Evolutionary conservation across 2,329 filamentous ascomycete species (phyloP).

Genomic region (Colletotrichum agaves): DNA sequence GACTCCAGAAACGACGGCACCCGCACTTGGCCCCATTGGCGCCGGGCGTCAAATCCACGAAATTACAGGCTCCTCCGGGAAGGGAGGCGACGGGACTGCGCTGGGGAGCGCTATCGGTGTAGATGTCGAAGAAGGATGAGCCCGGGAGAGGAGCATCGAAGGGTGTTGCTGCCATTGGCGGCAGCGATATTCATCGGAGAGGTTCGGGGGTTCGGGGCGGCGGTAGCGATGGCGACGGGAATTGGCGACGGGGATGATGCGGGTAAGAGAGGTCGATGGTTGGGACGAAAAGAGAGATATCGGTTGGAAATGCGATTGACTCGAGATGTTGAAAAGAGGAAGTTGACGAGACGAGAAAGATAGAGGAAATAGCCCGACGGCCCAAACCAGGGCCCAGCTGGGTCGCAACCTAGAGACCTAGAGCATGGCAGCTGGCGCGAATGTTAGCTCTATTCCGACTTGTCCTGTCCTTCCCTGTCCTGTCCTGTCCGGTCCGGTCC

Average conservation of each 20-base stretch:
- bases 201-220: conserved; percentile 40
- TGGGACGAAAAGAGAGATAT: conserved; percentile 35
- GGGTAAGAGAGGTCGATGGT: conserved; percentile 26
- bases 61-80: conserved; percentile 67
- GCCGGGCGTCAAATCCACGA: conserved; percentile 63
- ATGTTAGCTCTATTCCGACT: conserved; percentile 28
- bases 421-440: conserved; percentile 46
- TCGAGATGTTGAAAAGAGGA: conserved; percentile 15
- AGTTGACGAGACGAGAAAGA: conserved; percentile 8
- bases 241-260: conserved; percentile 29
- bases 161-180: conserved; percentile 64
- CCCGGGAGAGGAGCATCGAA: conserved; percentile 57
- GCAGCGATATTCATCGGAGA: conserved; percentile 45
- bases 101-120: conserved; percentile 57
- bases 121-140: conserved; percentile 65
- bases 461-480: conserved; percentile 6
- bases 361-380: conserved; percentile 37
- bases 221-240: conserved; percentile 22
- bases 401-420: conserved; percentile 48
- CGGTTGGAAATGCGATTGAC: conserved; percentile 34
- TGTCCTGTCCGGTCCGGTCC: conserved; percentile 16
- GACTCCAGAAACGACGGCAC: conserved; percentile 70
- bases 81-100: conserved; percentile 49
- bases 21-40: conserved; percentile 65
- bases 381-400: conserved; percentile 48